Conservation (phyloP, 1,284 basidiomycete genomes). For the Xerocomus cyaneibrunnescens region DNA sequence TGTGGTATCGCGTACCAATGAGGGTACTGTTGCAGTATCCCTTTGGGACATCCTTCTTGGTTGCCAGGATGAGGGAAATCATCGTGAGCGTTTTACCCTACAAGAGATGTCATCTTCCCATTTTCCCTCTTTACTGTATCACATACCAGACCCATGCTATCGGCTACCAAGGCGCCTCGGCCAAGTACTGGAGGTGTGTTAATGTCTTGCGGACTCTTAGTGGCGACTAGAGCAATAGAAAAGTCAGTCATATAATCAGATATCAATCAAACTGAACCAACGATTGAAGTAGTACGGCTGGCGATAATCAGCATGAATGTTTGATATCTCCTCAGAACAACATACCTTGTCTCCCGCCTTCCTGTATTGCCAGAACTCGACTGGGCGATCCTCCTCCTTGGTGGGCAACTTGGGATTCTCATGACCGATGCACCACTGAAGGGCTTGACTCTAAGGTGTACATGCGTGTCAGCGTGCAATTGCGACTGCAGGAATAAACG, state of each 20-base stretch:
- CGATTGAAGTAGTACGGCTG: slow-evolving; percentile 68
- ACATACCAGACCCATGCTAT: slow-evolving; percentile 77
- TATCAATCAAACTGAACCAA: slow-evolving; percentile 35
- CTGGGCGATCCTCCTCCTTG: slow-evolving; percentile 64
- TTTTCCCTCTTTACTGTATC: slow-evolving; percentile 3
- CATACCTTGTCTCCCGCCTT: slow-evolving; percentile 54
- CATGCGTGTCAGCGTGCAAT: slow-evolving; percentile 1
- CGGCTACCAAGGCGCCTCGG: slow-evolving; percentile 81
- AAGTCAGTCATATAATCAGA: not conserved
- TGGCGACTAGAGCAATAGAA: slow-evolving; percentile 54
- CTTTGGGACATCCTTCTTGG: slow-evolving; percentile 58
- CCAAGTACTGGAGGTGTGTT: slow-evolving; percentile 62
- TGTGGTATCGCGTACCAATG: slow-evolving; percentile 55
- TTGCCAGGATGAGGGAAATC: slow-evolving; percentile 73
- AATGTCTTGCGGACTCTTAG: slow-evolving; percentile 69
- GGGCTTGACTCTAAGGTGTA: slow-evolving; percentile 60
- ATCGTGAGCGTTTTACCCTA: slow-evolving; percentile 87
- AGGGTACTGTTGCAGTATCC: slow-evolving; percentile 68
- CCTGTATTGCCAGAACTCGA: slow-evolving; percentile 84
- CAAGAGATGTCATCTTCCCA: slow-evolving; percentile 9
- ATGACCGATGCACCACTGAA: slow-evolving; percentile 76
- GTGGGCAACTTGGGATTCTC: slow-evolving; percentile 75
- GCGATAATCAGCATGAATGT: not conserved
- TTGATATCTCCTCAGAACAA: not conserved
- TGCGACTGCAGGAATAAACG: slow-evolving; percentile 10